Evolutionary conservation across 305 asterid species (phyloP).

Genomic region (Salvia sclarea): DNA sequence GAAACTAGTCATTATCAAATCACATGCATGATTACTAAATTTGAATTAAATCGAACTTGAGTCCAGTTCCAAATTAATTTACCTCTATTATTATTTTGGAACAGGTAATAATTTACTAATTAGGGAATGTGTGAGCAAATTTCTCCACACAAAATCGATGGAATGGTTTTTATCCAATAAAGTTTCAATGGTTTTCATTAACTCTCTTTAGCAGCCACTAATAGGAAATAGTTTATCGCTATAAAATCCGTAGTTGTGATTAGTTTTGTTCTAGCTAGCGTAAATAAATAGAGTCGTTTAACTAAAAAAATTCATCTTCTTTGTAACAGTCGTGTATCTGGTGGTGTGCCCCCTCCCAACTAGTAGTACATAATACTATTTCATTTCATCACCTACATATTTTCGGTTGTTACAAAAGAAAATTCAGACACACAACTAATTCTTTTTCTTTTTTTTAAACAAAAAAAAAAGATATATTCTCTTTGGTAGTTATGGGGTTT

Average conservation of each 20-base stretch:
- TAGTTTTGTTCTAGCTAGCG: conserved; percentile 1
- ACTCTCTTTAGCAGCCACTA: conserved; percentile 35
- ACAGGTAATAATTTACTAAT: not conserved
- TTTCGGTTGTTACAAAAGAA: conserved; percentile 67
- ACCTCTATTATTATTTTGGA: not conserved
- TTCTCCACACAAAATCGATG: conserved; percentile 5
- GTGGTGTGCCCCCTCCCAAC: conserved; percentile 39
- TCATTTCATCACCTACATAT: conserved; percentile 36
- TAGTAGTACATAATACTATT: not conserved
- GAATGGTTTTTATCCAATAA: not conserved
- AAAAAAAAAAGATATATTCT: too few relatives aligned
- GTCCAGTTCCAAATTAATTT: too few relatives aligned
- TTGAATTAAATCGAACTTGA: too few relatives aligned
- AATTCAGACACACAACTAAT: conserved; percentile 6
- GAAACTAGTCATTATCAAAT: too few relatives aligned
- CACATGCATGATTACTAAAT: too few relatives aligned
- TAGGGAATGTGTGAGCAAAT: conserved; percentile 19
- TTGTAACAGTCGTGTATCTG: conserved; percentile 62
- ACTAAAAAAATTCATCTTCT: conserved; percentile 22
- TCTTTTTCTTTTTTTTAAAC: not conserved
- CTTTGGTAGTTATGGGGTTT: conserved; percentile 57
- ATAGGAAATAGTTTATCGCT: conserved; percentile 20
- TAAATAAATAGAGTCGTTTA: conserved; percentile 9
- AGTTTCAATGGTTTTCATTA: conserved; percentile 30
- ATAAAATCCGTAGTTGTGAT: conserved; percentile 29